Base-by-base conservation (phyloP, 345 rosid genomes). In the Aurinia saxatilis region DNA sequence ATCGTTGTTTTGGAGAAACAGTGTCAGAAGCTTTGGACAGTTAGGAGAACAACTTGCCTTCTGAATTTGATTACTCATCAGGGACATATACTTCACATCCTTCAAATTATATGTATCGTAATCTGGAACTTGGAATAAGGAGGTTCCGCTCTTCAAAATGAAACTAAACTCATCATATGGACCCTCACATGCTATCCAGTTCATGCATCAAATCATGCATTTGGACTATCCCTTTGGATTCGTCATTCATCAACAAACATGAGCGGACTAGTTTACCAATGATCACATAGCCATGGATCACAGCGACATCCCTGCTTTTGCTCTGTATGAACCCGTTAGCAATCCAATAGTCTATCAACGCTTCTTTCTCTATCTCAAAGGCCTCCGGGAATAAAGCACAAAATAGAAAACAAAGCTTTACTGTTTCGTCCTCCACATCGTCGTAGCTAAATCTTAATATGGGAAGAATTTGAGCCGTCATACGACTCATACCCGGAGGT, bases 141-240 rank as follows among this genome's bases (percentile, higher is more conserved):
- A 7, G 17, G 25, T 12, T 15, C 50, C 50, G 9, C 21, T 19
- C 13, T 19, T 10, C 21, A 45, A 6, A n/a, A 15, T 15, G 1
- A 45, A 8, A n/a, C 9, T 45, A 15, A 7, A 7, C 13, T 0
- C 13, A 10, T 15, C 2, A 45, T n/a, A 15, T 45, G 13, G 21
- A 4, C 6, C 12, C 50, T 1, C 68, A 74, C 72, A 72, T 53
- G 34, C 71, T 29, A 1, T 74, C 79, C 31, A 75, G 57, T 35
- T 78, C 79, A 23, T 75, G 48, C 0, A 75, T 63, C 16, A 78
- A 33, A 18, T 47, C 70, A 23, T 78, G 77, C 77, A 78, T 72
- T 57, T 66, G 75, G 14, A 72, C 51, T 2, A 52, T 62, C 4
- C 45, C 62, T 2, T 36, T 36, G 13, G 40, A 36, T 9, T 36